These are phyloP conservation scores for Penicillium fuscoglaucum DNA, from an alignment of 2,329 filamentous ascomycete species.

Conservation along the genomic window DNA sequence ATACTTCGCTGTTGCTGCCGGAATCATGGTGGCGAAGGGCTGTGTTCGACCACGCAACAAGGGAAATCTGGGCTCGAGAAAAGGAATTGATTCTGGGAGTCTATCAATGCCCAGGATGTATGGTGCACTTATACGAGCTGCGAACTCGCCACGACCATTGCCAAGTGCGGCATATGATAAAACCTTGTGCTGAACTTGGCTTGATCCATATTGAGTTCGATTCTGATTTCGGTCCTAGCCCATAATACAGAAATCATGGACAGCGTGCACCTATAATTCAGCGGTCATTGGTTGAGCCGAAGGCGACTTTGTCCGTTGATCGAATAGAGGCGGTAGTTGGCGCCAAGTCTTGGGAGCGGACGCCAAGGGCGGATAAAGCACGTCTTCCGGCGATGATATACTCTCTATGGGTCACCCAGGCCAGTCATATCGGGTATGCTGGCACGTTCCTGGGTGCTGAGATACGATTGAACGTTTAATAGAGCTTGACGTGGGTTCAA, in stretches of 20 bases:
- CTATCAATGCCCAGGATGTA: neutral
- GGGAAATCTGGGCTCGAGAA: too few species aligned
- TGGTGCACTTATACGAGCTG: slow-evolving; percentile 4
- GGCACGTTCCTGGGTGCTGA: slow-evolving; percentile 7
- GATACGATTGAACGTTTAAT: slow-evolving; percentile 8
- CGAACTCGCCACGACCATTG: neutral
- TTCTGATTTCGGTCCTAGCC: neutral
- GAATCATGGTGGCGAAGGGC: too few species aligned
- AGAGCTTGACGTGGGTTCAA: slow-evolving; percentile 2
- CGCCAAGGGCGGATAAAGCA: slow-evolving; percentile 15
- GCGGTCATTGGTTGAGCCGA: neutral
- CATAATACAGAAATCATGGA: slow-evolving; percentile 1
- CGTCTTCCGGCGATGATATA: neutral
- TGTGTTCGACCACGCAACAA: too few species aligned
- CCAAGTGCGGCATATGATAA: slow-evolving; percentile 8
- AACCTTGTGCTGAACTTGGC: neutral
- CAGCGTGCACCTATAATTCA: neutral
- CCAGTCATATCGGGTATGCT: neutral
- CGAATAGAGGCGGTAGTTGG: neutral
- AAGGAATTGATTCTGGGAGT: neutral
- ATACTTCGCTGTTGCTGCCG: too few species aligned
- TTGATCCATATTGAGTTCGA: neutral
- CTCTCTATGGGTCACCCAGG: neutral
- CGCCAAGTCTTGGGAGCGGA: slow-evolving; percentile 9
- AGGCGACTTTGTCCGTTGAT: neutral